Percentiles rank a stretch among this genome's conserved stretches.
These are phyloP conservation scores for Pseudonitzschia multiseries DNA, from an alignment of 108 stramenopile genomes.

Conservation along the genomic window DNA sequence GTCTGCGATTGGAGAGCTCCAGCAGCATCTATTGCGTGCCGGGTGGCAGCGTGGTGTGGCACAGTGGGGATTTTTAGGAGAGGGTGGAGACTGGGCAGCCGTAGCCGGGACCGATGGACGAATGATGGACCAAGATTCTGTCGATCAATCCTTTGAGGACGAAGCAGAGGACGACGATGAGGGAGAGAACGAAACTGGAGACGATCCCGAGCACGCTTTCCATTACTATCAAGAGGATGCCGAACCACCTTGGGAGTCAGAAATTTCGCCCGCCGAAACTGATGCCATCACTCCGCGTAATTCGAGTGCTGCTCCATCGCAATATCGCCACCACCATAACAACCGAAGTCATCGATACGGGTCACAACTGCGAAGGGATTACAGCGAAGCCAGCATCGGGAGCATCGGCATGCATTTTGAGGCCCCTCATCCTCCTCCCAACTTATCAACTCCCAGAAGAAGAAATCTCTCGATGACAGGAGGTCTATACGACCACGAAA, in stretches of 20 bases:
- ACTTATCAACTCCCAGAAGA: not conserved
- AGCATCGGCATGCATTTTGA: constrained; percentile 7
- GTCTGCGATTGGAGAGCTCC: constrained; percentile 78
- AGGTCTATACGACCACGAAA: too few relatives aligned
- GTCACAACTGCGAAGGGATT: constrained; percentile 8
- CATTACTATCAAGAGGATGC: constrained; percentile 22
- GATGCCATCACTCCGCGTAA: too few relatives aligned
- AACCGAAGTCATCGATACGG: not conserved
- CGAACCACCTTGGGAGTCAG: not conserved
- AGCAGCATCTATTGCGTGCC: constrained; percentile 69
- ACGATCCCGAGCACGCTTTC: constrained; percentile 15
- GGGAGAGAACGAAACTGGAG: constrained; percentile 1
- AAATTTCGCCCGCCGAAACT: not conserved
- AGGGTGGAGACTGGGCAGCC: constrained; percentile 76
- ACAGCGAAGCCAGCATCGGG: constrained; percentile 19
- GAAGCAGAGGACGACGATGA: not conserved
- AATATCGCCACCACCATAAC: not conserved
- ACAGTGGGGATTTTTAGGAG: constrained; percentile 81
- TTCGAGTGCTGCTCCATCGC: not conserved
- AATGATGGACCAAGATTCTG: constrained; percentile 25
- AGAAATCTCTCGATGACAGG: constrained; percentile 3
- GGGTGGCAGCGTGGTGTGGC: constrained; percentile 83
- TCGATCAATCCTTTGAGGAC: not conserved
- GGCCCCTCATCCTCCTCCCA: not conserved
- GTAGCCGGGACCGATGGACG: constrained; percentile 65